Evolutionary conservation across 1,284 basidiomycete genomes (phyloP).

Genomic region (Mycena sp.): DNA sequence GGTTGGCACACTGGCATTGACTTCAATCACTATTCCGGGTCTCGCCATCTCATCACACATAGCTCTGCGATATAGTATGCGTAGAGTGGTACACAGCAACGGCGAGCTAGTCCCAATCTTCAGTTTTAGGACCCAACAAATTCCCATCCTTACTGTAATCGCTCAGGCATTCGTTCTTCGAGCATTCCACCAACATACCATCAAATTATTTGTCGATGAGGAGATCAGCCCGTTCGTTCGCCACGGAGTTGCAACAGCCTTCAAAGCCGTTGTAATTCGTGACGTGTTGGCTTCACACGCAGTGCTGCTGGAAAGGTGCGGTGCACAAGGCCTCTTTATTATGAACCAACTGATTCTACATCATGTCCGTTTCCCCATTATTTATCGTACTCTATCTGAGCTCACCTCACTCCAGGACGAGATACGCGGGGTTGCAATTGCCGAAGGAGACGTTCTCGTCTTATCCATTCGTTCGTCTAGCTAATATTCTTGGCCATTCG

Average conservation of each 20-base stretch:
- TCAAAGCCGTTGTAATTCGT: neutral
- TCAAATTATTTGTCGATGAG: neutral
- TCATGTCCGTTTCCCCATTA: slow-evolving; percentile 44
- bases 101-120: neutral
- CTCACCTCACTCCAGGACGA: slow-evolving; percentile 43
- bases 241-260: neutral
- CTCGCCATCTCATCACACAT: neutral
- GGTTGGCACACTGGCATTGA: slow-evolving; percentile 53
- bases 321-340: slow-evolving; percentile 57
- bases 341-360: slow-evolving; percentile 41
- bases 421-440: slow-evolving; percentile 54
- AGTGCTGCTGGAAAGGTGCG: slow-evolving; percentile 48
- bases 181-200: slow-evolving; percentile 9
- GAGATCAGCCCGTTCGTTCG: neutral
- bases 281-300: neutral
- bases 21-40: slow-evolving; percentile 44
- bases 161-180: slow-evolving; percentile 7
- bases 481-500: slow-evolving; percentile 29
- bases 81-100: neutral
- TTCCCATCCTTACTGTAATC: slow-evolving; percentile 4
- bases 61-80: slow-evolving; percentile 4
- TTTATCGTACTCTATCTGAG: neutral
- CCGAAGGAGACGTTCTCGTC: slow-evolving; percentile 57
- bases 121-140: slow-evolving; percentile 1
- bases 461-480: slow-evolving; percentile 52